Base-by-base conservation (phyloP, 1,139 yeast species). In the Eremothecium coryli region DNA sequence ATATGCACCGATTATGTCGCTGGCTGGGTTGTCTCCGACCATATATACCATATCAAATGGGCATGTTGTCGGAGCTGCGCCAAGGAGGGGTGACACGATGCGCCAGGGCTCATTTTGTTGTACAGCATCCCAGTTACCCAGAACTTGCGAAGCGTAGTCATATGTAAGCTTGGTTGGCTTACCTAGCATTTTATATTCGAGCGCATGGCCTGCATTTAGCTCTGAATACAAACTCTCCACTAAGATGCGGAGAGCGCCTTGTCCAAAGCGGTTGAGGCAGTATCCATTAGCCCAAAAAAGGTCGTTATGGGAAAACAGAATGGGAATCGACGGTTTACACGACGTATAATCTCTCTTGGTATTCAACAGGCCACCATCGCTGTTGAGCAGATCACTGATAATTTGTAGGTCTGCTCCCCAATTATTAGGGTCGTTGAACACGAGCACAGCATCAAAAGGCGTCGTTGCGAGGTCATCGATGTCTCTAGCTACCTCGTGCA, bases 21-120 rank as follows among this genome's bases (percentile, higher is more conserved):
- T 76, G 18, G 79, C 90, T 2, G 96, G 97, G 56, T 90, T 90
- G 59, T 90, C 98, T 17, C 98, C 98, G 20, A 90, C 82, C 98
- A 90, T 90, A 61, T 69, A 88, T 2, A 90, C 80, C 23, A 68
- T 61, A 18, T 64, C 58, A 43, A 75, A 74, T 10, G 57, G 57
- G 2, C 54, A 41, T 3, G 22, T 16, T 13, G 33, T 35, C 7
- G 52, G 49, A 13, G 49, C 41, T 18, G 37, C 39, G 10, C 58
- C 56, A 18, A 54, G 35, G 7, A 8, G 7, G 22, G 22, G 22
- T 7, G 7, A 7, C 10, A 20, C 22, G 10, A 10, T 20, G 7
- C 10, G 22, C 9, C 9, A 8, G 3, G 29, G 29, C 12, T 50
- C 31, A 5, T 21, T 27, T 18, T 51, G 48, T n/a, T 30, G 18